Evolutionary conservation across 768 basidiomycete genomes (phyloP), one percentile per base, ranked within the genome.

Genomic region (Boletus patriciae): DNA sequence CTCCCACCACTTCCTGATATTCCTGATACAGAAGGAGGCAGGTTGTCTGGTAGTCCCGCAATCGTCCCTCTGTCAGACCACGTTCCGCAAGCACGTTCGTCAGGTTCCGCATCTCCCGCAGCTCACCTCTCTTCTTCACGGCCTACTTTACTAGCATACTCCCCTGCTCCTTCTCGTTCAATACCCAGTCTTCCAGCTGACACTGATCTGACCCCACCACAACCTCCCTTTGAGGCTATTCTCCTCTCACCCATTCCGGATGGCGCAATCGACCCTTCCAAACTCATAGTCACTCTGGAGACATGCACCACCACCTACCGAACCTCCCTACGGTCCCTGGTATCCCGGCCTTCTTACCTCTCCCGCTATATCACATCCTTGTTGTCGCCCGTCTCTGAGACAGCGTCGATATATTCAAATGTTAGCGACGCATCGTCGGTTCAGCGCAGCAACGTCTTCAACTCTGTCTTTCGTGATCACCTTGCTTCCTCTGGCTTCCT

Each of bases 281-380:
- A 83, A 62, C 73, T 85, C 34, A 83, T 92, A 48, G 79, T 93
- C 47, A 83, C 84, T 3, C 62, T 93, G 45, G 90, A 93, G 71
- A 91, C 91, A 16, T 84, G 83, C 61, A 88, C 88, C 0, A 65
- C 75, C 31, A 83, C 84, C 0, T 80, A 83, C 65, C 80, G 81
- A 55, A 90, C 90, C 4, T 87, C 86, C 0, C 70, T 90, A 50
- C 75, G 76, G 19, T 89, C 91, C 5, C 69, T 93, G 45, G 77
- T 75, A 3, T 89, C 90, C 13, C 83, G 87, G 5, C 81, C 86
- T 0, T 92, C 90, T 0, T 74, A 82, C 59, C 78, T 92, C 15
- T 78, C 87, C 0, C 74, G 65, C n/a, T 87, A 84, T 64, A 59
- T 88, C n/a, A 68, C 66, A 1, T 76, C 79, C 15, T 63, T 87